Base-by-base conservation (phyloP, 306 rosid species). In the Inga laurina region DNA sequence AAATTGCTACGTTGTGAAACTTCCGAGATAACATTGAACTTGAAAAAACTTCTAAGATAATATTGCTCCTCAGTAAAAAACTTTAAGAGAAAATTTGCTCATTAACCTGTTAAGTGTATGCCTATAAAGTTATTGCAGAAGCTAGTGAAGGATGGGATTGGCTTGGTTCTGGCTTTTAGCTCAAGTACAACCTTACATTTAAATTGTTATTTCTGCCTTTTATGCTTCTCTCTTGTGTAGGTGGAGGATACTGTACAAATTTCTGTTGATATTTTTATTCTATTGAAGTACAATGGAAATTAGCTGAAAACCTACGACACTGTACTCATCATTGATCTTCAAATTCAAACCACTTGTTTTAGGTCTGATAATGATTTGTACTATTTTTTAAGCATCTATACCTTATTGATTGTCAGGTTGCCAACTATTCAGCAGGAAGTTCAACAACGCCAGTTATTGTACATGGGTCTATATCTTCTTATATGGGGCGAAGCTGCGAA, bases 401-500 rank as follows among this genome's bases (percentile, higher is more conserved):
- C 77, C 66, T 64, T 56, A 22, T 68, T 78, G 78, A 79, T 54
- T 88, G 74, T 74, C 88, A 95, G 99, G 99, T 85, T 96, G 90
- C 99, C 99, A 46, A 91, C 88, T 54, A 93, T 96, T 88, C 98
- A 96, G 85, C 97, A 93, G 91, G 98, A 96, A 88, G 92, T 96
- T 83, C 97, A 96, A 88, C 99, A 96, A 85, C 93, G 97, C 81
- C 86, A 93, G 83, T 86, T 96, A 81, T 90, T 96, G 34, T 96
- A 93, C 81, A 96, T 96, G 97, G 97, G 98, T 34, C 88, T 96
- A 76, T 96, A 96, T 90, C 99, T 96, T 87, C 98, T 96, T 73
- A 96, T 96, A 79, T 96, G 98, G 99, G 98, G 99, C 69, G 99
- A 96, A 86, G 99, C 99, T 88, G 97, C 99, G 80, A 96, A 96